A percentile compares a stretch with the other conserved stretches of the same genome.
These are phyloP conservation scores for Orbilia javanica DNA, from an alignment of 2,329 filamentous ascomycete species.

Conservation along the genomic window DNA sequence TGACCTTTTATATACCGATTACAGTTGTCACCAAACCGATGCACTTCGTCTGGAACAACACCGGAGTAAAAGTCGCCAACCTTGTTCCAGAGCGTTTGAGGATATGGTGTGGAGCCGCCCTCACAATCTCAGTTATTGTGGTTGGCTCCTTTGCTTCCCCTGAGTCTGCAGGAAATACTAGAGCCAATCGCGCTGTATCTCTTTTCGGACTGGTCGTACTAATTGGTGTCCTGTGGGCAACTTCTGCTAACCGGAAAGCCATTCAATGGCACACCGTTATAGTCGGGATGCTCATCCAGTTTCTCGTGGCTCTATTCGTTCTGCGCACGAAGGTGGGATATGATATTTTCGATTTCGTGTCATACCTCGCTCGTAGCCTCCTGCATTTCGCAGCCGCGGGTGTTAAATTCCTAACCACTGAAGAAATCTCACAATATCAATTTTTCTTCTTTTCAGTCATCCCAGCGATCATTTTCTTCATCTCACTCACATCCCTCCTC, in stretches of 20 bases:
- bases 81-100: slow-evolving; percentile 77
- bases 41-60: slow-evolving; percentile 76
- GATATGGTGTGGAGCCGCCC: slow-evolving; percentile 73
- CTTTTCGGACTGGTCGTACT: slow-evolving; percentile 82
- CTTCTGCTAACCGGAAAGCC: slow-evolving; percentile 76
- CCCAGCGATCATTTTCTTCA: slow-evolving; percentile 97
- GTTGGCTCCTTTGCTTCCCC: slow-evolving; percentile 80
- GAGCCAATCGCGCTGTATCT: slow-evolving; percentile 82
- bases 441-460: slow-evolving; percentile 85
- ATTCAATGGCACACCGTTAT: slow-evolving; percentile 85
- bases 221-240: slow-evolving; percentile 75
- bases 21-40: slow-evolving; percentile 76
- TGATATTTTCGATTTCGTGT: slow-evolving; percentile 93
- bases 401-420: slow-evolving; percentile 76
- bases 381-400: slow-evolving; percentile 82
- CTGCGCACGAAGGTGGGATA: slow-evolving; percentile 82
- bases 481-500: slow-evolving; percentile 86
- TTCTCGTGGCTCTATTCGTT: slow-evolving; percentile 88
- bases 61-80: slow-evolving; percentile 72
- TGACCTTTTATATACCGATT: slow-evolving; percentile 80
- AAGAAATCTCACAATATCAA: slow-evolving; percentile 65
- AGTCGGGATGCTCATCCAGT: slow-evolving; percentile 88
- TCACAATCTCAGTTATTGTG: slow-evolving; percentile 79
- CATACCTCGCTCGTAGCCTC: slow-evolving; percentile 77
- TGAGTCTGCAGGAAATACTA: slow-evolving; percentile 80